phyloP scores from a whole-genome alignment of 768 basidiomycete genomes.

The Mycena indigotica region DNA sequence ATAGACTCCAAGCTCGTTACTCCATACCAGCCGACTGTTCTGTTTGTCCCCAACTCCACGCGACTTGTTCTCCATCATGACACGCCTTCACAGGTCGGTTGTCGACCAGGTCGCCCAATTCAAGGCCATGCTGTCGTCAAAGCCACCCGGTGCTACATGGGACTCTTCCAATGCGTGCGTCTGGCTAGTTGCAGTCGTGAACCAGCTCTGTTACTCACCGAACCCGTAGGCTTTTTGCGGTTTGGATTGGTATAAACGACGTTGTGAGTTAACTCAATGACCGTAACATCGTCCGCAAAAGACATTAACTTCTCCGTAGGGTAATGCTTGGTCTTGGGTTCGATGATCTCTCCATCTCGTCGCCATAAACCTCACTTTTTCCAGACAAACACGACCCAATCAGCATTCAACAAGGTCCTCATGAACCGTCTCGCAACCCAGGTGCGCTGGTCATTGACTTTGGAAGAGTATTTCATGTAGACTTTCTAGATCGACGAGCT shows the following conservation, averaged over 20 bases:
- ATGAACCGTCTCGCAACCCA: constrained; percentile 38
- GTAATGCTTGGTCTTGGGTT: constrained; percentile 52
- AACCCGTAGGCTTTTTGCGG: constrained; percentile 44
- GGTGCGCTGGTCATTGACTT: constrained; percentile 19
- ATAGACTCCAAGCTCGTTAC: constrained; percentile 56
- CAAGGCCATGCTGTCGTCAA: constrained; percentile 43
- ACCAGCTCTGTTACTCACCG: background rate
- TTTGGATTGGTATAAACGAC: constrained; percentile 73
- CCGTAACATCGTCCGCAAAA: background rate
- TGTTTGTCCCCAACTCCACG: constrained; percentile 27
- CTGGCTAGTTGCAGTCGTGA: background rate
- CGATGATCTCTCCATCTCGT: constrained; percentile 11
- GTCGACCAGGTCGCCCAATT: constrained; percentile 63
- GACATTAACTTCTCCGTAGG: constrained; percentile 33
- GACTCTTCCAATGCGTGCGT: constrained; percentile 44
- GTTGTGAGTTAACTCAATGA: constrained; percentile 41
- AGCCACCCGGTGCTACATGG: constrained; percentile 53
- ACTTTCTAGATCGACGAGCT: constrained; percentile 47
- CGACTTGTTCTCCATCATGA: background rate
- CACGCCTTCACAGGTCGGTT: constrained; percentile 37
- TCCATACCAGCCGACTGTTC: constrained; percentile 49
- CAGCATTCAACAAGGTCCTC: constrained; percentile 37
- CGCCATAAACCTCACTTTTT: background rate
- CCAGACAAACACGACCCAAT: constrained; percentile 40
- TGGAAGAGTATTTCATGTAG: constrained; percentile 6